These are phyloP conservation scores for Penicillium psychrofluorescens DNA, from an alignment of 495 filamentous ascomycete species.

Conservation along the genomic window DNA sequence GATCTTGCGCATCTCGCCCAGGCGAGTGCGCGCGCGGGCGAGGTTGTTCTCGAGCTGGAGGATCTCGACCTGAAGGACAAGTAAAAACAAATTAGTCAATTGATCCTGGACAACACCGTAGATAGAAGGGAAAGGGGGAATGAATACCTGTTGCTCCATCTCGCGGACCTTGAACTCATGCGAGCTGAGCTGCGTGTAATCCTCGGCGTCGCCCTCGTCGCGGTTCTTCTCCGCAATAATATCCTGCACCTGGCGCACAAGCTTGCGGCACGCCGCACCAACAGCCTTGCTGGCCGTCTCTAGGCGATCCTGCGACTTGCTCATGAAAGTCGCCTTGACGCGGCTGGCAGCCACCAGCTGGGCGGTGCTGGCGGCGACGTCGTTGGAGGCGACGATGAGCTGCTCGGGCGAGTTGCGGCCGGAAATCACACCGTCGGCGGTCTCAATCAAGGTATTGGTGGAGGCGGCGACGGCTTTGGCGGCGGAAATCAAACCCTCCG, in stretches of 20 bases:
- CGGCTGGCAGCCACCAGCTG: constrained; percentile 92
- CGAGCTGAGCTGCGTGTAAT: constrained; percentile 77
- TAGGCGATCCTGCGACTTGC: constrained; percentile 84
- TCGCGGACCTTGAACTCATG: constrained; percentile 98
- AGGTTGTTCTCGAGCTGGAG: constrained; percentile 89
- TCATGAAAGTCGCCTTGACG: constrained; percentile 97
- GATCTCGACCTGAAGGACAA: constrained; percentile 74
- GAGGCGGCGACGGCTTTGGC: constrained; percentile 90
- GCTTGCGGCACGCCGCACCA: constrained; percentile 72
- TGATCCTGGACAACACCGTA: constrained; percentile 3
- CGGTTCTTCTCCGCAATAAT: constrained; percentile 82
- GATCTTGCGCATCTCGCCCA: constrained; percentile 98
- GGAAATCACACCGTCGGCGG: constrained; percentile 89
- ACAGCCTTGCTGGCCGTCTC: constrained; percentile 92
- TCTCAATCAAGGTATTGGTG: constrained; percentile 95
- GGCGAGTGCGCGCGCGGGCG: constrained; percentile 66
- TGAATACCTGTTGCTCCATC: constrained; percentile 97
- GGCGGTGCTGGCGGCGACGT: constrained; percentile 90
- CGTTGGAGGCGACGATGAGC: constrained; percentile 94
- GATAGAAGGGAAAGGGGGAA: constrained; percentile 5
- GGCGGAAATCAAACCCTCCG: constrained; percentile 91
- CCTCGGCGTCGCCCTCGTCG: constrained; percentile 69
- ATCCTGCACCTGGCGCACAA: constrained; percentile 88
- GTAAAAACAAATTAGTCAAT: constrained; percentile 3
- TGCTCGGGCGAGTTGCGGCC: constrained; percentile 90